Conservation (phyloP, 179 eudicot species). For the Sideroxylon spinosum region DNA sequence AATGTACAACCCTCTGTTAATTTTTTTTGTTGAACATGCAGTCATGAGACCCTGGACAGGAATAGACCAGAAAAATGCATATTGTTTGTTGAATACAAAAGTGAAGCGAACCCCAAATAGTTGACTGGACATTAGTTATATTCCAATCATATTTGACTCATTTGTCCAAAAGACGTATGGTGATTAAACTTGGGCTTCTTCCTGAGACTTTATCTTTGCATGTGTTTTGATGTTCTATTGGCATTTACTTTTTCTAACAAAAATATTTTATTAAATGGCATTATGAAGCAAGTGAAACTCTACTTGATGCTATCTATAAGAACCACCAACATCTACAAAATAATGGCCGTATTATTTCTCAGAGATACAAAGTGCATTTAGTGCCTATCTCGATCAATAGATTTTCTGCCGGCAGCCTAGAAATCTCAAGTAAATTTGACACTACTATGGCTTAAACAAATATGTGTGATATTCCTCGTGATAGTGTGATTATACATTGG, state of each 20-base stretch:
- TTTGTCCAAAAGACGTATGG: not conserved
- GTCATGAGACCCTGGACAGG: not conserved
- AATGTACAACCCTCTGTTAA: not conserved
- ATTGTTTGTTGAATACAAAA: not conserved
- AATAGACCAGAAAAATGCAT: not conserved
- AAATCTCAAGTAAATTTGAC: not conserved
- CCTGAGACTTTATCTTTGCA: slow-evolving; percentile 9
- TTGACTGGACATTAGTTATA: not conserved
- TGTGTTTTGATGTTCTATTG: not conserved
- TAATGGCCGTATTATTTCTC: not conserved
- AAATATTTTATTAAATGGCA: not conserved
- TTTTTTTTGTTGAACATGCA: not conserved
- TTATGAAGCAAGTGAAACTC: not conserved
- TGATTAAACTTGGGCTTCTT: slow-evolving; percentile 14
- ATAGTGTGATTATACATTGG: no score
- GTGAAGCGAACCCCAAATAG: not conserved
- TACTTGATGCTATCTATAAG: not conserved
- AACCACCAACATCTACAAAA: not conserved
- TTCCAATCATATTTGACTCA: not conserved
- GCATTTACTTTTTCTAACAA: not conserved
- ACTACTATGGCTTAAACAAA: not conserved
- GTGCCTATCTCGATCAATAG: not conserved
- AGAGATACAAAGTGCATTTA: not conserved
- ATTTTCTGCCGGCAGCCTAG: not conserved
- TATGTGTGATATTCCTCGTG: not conserved